A percentile compares a stretch with the other conserved stretches of the same genome.
Conservation (phyloP, 2,329 filamentous ascomycete species). For the Aspergillus novoparasiticus region DNA sequence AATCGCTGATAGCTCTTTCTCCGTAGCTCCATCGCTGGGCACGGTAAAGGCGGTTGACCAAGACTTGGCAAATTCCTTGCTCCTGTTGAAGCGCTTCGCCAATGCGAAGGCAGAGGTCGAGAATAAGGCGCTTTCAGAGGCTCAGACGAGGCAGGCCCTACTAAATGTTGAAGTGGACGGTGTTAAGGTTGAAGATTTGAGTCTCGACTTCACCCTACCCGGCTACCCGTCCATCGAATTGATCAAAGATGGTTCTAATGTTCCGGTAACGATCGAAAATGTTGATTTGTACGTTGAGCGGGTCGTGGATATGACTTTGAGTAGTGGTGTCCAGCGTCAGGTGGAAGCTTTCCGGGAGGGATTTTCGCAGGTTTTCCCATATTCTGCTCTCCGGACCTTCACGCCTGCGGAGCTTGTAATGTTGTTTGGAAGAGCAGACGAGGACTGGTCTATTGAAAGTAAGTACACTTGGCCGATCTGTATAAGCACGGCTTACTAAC, state of each 20-base stretch:
- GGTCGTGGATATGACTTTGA: constrained; percentile 88
- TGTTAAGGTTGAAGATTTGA: constrained; percentile 80
- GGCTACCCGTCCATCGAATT: constrained; percentile 88
- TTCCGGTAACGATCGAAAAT: constrained; percentile 82
- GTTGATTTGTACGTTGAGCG: constrained; percentile 85
- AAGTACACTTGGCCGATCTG: constrained; percentile 46
- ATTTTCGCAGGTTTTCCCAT: constrained; percentile 96
- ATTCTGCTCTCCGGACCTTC: constrained; percentile 87
- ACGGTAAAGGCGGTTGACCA: constrained; percentile 88
- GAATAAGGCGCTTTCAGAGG: constrained; percentile 64
- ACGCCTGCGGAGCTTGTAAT: constrained; percentile 94
- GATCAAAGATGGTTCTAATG: constrained; percentile 71
- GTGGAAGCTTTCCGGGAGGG: constrained; percentile 87
- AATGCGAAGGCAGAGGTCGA: constrained; percentile 79
- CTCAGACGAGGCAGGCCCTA: constrained; percentile 71
- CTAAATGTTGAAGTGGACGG: constrained; percentile 73
- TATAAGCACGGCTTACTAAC: constrained; percentile 26
- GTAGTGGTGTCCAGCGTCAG: constrained; percentile 83
- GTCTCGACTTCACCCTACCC: constrained; percentile 91
- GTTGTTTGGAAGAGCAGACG: constrained; percentile 87
- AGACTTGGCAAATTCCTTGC: constrained; percentile 80
- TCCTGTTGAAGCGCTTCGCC: constrained; percentile 83
- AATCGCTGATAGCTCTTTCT: constrained; percentile 70
- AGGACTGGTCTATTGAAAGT: constrained; percentile 98
- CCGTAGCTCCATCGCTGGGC: constrained; percentile 80